These are phyloP conservation scores for Haematococcus lacustris DNA, from an alignment of 139 green algal genomes.

Conservation along the genomic window DNA sequence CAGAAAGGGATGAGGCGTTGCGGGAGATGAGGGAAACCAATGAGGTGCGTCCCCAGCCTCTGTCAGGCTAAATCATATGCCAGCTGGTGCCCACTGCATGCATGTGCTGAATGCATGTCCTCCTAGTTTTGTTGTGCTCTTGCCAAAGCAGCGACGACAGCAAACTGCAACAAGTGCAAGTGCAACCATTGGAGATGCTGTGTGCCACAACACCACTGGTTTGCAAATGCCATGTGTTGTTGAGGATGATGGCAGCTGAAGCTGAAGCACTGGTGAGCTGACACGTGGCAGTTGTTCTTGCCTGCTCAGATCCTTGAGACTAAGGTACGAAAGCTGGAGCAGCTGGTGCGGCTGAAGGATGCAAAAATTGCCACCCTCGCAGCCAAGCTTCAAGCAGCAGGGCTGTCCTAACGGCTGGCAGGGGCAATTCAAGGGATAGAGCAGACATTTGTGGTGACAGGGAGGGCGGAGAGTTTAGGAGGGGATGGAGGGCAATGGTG, in stretches of 20 bases:
- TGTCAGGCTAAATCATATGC: background rate
- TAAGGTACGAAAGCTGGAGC: constrained; percentile 88
- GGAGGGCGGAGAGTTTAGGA: too few species aligned
- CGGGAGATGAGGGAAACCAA: constrained; percentile 74
- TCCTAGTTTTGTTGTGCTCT: background rate
- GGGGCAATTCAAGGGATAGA: too few species aligned
- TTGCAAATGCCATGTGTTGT: background rate
- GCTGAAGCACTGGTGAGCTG: background rate
- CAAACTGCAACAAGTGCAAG: too few species aligned
- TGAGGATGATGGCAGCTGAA: too few species aligned
- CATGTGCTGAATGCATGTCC: background rate
- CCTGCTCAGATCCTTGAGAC: constrained; percentile 71
- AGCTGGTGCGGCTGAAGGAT: constrained; percentile 87
- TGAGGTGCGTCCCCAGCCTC: constrained; percentile 38
- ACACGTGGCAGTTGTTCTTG: background rate
- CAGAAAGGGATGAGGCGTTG: constrained; percentile 47
- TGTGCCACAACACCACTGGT: background rate
- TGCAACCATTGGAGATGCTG: too few species aligned
- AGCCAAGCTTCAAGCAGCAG: constrained; percentile 61
- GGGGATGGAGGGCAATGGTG: too few species aligned
- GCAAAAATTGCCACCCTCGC: constrained; percentile 83
- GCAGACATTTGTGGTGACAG: too few species aligned
- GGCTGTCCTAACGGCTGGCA: too few species aligned
- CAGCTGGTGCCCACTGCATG: background rate
- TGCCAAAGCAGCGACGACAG: background rate